These are phyloP conservation scores for Rubia tinctorum DNA, from an alignment of 305 asterid genomes.

Conservation along the genomic window DNA sequence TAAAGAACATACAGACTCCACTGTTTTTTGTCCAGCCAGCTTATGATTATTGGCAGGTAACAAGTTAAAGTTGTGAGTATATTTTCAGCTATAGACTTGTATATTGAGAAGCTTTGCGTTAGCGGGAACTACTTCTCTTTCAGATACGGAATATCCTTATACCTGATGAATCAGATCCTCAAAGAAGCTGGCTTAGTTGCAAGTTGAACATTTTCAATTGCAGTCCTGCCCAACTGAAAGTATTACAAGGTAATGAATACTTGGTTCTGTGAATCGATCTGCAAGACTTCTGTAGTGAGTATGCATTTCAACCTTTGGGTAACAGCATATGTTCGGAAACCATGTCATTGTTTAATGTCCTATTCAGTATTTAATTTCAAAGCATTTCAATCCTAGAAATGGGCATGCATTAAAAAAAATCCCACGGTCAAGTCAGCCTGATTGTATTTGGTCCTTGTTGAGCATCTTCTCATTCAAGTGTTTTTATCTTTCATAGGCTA, in stretches of 20 bases:
- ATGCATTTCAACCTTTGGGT: no score
- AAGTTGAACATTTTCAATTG: slow-evolving; percentile 60
- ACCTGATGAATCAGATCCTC: slow-evolving; percentile 57
- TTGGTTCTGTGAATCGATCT: no score
- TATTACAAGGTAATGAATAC: slow-evolving; percentile 58
- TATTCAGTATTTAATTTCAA: not conserved
- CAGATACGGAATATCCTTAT: slow-evolving; percentile 73
- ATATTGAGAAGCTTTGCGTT: not conserved
- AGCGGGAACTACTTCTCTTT: slow-evolving; percentile 15
- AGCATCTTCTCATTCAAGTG: not conserved
- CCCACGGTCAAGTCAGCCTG: not conserved
- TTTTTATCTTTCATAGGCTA: slow-evolving; percentile 46
- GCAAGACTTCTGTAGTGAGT: no score
- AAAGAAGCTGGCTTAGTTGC: slow-evolving; percentile 68
- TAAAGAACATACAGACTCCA: slow-evolving; percentile 67
- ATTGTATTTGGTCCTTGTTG: not conserved
- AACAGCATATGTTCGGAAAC: not conserved
- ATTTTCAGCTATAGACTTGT: slow-evolving; percentile 10
- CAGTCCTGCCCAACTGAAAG: slow-evolving; percentile 57
- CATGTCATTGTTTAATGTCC: not conserved
- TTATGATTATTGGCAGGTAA: slow-evolving; percentile 95
- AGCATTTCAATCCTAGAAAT: not conserved
- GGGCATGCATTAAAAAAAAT: not conserved
- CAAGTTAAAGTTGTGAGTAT: slow-evolving; percentile 8
- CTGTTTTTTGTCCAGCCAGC: slow-evolving; percentile 85